Conservation (phyloP, 352 stramenopile species). For the Phytophthora hybrid region DNA sequence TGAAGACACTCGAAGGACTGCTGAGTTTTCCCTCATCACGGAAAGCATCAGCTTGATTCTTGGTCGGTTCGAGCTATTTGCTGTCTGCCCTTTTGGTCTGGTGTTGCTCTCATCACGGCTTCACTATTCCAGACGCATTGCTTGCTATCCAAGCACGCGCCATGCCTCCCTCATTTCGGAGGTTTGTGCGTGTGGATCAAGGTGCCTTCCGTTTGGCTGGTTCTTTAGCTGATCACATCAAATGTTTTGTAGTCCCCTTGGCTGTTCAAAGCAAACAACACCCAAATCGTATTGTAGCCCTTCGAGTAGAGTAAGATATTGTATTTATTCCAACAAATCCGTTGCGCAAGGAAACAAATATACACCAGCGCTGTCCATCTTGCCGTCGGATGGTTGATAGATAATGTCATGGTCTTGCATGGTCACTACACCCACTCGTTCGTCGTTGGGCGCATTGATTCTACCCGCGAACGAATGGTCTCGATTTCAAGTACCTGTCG, state of each 20-base stretch:
- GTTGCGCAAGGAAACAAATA: conserved; percentile 27
- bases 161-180: conserved; percentile 42
- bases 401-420: conserved; percentile 21
- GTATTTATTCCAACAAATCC: conserved; percentile 40
- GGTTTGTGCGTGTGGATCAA: not conserved
- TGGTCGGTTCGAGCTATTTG: not conserved
- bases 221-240: conserved; percentile 27
- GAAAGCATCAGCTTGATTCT: conserved; percentile 13
- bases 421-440: conserved; percentile 36
- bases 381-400: conserved; percentile 41
- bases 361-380: conserved; percentile 39
- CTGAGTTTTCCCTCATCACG: conserved; percentile 41
- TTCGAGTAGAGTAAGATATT: conserved; percentile 6
- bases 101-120: conserved; percentile 57
- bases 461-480: conserved; percentile 57
- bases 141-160: not conserved
- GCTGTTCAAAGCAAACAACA: not conserved
- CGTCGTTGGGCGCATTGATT: conserved; percentile 37
- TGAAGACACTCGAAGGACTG: conserved; percentile 12
- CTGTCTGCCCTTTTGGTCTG: conserved; percentile 8
- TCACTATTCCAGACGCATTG: conserved; percentile 20
- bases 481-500: conserved; percentile 76
- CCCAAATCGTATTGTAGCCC: conserved; percentile 9
- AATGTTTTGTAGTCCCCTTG: not conserved
- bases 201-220: conserved; percentile 21